Base-by-base conservation (phyloP, 176 grass and related monocot genomes). In the Themeda triandra region DNA sequence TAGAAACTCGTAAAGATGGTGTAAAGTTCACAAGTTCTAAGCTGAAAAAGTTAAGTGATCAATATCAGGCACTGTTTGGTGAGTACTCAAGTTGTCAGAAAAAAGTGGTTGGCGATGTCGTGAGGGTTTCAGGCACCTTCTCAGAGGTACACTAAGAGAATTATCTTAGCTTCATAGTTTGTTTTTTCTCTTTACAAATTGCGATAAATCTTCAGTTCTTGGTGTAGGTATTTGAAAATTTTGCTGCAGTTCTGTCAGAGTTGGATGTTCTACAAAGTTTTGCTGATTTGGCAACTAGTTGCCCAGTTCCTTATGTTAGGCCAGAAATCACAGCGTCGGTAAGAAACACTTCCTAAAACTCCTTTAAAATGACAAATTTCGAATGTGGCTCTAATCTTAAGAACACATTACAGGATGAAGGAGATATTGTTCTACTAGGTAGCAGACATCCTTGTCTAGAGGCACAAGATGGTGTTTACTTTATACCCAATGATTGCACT, bases 1-100 rank as follows among this genome's bases (percentile, higher is more conserved):
- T 98, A 63, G 95, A 98, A 90, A 98, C 95, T 44, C 90, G 95
- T 75, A 98, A 98, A 89, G 95, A 98, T 88, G 95, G 95, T 64
- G 91, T 98, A 25, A 98, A 98, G 72, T 98, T 98, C 64, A 92
- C 95, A 73, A 92, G 89, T 76, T 82, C 91, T 12, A 98, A 98
- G 76, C 87, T 98, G 80, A 98, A 98, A 88, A 98, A 85, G 82
- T 71, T 98, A 84, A 93, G 92, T 85, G 91, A 95, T 81, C 84
- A 98, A 83, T 98, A 95, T 77, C 91, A 98, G 91, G 79, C 88
- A 63, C 31, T 95, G 62, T 42, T 93, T 42, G 77, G 82, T 73
- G 91, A 95, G 51, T 98, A 95, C 56, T 83, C 73, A 71, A 88
- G 42, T 82, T 98, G 89, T 81, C 95, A 98, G 89, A 98, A 93